phyloP scores from a whole-genome alignment of 495 filamentous ascomycete genomes.

The Acidomyces sp. region DNA sequence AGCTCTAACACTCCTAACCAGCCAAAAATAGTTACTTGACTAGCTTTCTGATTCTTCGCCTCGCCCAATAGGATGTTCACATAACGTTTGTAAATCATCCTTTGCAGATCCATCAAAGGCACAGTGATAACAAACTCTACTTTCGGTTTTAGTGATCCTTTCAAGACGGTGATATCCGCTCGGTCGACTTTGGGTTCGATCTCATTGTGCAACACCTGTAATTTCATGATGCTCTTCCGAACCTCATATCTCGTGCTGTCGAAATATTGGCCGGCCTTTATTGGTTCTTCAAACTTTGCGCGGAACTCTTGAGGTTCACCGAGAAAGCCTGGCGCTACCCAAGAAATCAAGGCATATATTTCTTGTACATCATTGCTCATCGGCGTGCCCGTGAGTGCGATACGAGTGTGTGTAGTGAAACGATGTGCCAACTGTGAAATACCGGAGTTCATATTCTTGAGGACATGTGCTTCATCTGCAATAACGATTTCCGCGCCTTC shows the following conservation, averaged over 20 bases:
- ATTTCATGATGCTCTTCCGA: slow-evolving; percentile 46
- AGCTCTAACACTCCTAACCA: slow-evolving; percentile 46
- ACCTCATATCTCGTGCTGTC: slow-evolving; percentile 46
- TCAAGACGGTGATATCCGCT: slow-evolving; percentile 52
- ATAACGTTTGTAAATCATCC: slow-evolving; percentile 47
- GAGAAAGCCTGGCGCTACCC: slow-evolving; percentile 70
- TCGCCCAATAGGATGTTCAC: slow-evolving; percentile 24
- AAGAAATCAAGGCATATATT: slow-evolving; percentile 77
- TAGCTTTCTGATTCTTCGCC: slow-evolving; percentile 16
- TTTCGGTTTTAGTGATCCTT: slow-evolving; percentile 53
- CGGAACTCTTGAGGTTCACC: slow-evolving; percentile 53
- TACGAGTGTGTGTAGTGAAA: slow-evolving; percentile 56
- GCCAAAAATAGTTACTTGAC: slow-evolving; percentile 32
- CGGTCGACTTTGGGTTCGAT: slow-evolving; percentile 71
- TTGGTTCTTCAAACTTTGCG: slow-evolving; percentile 55
- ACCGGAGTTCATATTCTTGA: slow-evolving; percentile 51
- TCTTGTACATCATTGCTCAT: slow-evolving; percentile 71
- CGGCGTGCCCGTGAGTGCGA: slow-evolving; percentile 81
- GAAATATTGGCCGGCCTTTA: slow-evolving; percentile 50
- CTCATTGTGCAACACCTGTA: slow-evolving; percentile 56
- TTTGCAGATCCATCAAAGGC: slow-evolving; percentile 54
- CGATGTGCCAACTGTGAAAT: slow-evolving; percentile 39
- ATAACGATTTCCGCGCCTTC: slow-evolving; percentile 50
- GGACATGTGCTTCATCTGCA: slow-evolving; percentile 71
- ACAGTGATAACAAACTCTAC: slow-evolving; percentile 70